Evolutionary conservation across 129 eudicot genomes (phyloP), one percentile per base, ranked within the genome.

Genomic region (Ambrosia artemisiifolia): DNA sequence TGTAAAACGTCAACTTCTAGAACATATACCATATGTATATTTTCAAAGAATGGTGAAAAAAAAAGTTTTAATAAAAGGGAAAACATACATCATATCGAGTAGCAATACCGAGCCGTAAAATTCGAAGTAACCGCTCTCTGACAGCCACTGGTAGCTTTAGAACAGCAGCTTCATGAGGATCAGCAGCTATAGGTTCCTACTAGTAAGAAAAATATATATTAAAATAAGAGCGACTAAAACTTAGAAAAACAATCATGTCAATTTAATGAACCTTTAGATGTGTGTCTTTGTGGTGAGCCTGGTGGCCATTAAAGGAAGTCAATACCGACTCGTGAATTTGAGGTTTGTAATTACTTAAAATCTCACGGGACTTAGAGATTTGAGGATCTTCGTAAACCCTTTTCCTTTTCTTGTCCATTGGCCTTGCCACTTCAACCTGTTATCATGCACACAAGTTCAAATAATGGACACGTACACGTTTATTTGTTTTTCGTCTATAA

Each of bases 361-460:
- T 54, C 66, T 76, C 87, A 50, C 56, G 82, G 13, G 82, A 38
- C 62, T 64, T 74, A 44, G 68, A 83, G 83, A 70, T 75, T 69
- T 79, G 83, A 42, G 82, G 68, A 51, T 85, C 85, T 65, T 88
- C 97, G 72, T 78, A 80, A 73, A 70, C 82, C 73, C 92, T 82
- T 70, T 91, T 91, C 85, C 79, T 85, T 79, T 81, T 91, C 75
- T 80, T 91, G 54, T 84, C 95, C 78, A 80, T 75, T 40, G 97
- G 97, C 78, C 91, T 91, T 71, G 97, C 97, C 73, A 88, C 88
- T 86, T 91, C 95, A 76, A 91, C 86, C 97, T 91, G 72, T 42
- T 51, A 33, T 59, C 47, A 67, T 59, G 42, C 3, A 72, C 30
- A 74, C 11, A 65, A 61, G 24, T 55, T 53, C 56, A 6, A 19